These are phyloP conservation scores for Leccinum barrowsii DNA, from an alignment of 768 basidiomycete species.

Conservation along the genomic window DNA sequence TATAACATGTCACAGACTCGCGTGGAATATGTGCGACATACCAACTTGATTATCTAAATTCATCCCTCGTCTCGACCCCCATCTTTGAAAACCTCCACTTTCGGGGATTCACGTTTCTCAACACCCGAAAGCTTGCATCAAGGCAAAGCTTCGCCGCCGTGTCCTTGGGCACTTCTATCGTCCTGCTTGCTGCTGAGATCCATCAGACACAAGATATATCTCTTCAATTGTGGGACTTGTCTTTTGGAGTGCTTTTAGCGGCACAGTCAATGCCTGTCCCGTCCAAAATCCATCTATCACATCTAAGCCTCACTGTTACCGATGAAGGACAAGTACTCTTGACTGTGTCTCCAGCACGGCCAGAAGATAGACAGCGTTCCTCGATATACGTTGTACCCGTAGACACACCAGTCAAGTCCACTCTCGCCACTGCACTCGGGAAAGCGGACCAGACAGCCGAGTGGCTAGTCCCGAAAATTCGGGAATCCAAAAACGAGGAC, in stretches of 20 bases:
- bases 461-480: constrained; percentile 39
- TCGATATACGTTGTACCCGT: constrained; percentile 60
- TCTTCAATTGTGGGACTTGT: constrained; percentile 66
- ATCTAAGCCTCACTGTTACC: constrained; percentile 31
- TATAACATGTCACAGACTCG: constrained; percentile 32
- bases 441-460: constrained; percentile 39
- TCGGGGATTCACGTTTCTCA: constrained; percentile 16
- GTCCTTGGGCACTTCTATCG: constrained; percentile 54
- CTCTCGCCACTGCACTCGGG: constrained; percentile 61
- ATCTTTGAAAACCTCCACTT: constrained; percentile 21
- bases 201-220: constrained; percentile 38
- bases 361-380: constrained; percentile 34
- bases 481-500: constrained; percentile 14
- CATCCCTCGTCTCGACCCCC: constrained; percentile 23
- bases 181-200: constrained; percentile 49
- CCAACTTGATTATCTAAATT: constrained; percentile 28
- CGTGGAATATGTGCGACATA: constrained; percentile 43
- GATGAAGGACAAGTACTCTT: constrained; percentile 50
- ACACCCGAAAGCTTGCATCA: constrained; percentile 5
- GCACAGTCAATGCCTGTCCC: constrained; percentile 51
- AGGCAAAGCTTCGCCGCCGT: constrained; percentile 35
- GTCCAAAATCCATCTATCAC: constrained; percentile 33
- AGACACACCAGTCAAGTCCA: constrained; percentile 50
- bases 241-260: constrained; percentile 62
- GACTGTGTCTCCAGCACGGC: constrained; percentile 35